Percentiles rank a stretch among this genome's conserved stretches.
Evolutionary conservation across 2,329 filamentous ascomycete species (phyloP).

Genomic region (Cladophialophora exuberans): DNA sequence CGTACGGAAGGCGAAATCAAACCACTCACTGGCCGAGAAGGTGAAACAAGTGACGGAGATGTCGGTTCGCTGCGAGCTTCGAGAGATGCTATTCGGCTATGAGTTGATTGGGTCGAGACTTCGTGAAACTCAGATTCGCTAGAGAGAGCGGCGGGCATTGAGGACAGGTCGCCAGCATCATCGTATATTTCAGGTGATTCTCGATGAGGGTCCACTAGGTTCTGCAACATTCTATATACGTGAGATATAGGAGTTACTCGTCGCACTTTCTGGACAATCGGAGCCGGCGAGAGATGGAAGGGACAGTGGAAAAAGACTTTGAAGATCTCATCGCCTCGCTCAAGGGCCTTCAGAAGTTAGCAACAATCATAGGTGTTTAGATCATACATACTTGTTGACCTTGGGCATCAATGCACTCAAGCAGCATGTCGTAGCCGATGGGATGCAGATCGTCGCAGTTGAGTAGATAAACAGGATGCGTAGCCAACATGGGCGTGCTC

Average conservation of each 20-base stretch:
- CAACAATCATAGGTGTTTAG: background rate
- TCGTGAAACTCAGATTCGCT: too few species aligned
- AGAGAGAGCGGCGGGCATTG: too few species aligned
- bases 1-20: background rate
- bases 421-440: background rate
- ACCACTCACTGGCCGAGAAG: too few species aligned
- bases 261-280: background rate
- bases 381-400: background rate
- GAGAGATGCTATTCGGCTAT: too few species aligned
- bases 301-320: background rate
- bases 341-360: background rate
- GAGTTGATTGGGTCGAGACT: too few species aligned
- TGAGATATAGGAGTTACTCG: background rate
- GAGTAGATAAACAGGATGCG: background rate
- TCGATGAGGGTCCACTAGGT: background rate
- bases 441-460: constrained; percentile 2
- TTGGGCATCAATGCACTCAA: background rate
- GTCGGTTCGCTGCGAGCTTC: too few species aligned
- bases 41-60: too few species aligned
- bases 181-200: background rate
- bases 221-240: background rate
- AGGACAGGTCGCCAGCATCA: background rate
- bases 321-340: background rate
- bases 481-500: background rate
- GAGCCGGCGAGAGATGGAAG: background rate